Conservation (phyloP, 441 rosid species). For the Euphorbia schlechtendalii region DNA sequence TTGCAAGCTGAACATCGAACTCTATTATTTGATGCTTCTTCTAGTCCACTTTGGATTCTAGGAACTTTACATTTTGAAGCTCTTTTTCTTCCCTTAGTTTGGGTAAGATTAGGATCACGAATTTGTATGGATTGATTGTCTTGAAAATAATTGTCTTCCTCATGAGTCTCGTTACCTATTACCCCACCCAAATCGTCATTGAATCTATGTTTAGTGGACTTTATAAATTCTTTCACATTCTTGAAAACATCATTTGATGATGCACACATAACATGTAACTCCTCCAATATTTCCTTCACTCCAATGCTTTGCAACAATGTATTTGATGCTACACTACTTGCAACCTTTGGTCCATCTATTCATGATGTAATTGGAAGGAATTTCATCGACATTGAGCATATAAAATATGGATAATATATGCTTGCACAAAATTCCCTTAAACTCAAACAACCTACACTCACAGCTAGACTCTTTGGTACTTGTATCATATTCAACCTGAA, state of each 20-base stretch:
- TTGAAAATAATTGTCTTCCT: too few species aligned
- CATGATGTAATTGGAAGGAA: too few species aligned
- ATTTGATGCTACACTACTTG: neutral
- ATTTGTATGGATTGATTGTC: neutral
- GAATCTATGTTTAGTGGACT: too few species aligned
- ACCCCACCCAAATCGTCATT: too few species aligned
- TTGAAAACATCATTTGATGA: neutral
- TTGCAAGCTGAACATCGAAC: neutral
- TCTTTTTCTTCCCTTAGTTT: neutral
- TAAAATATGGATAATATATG: neutral
- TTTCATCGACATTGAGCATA: neutral
- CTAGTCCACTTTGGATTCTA: neutral
- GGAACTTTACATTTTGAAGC: neutral
- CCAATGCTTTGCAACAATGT: neutral
- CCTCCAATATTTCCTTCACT: neutral
- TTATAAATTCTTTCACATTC: too few species aligned
- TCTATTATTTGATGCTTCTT: neutral
- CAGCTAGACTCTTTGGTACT: neutral
- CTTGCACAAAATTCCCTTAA: neutral
- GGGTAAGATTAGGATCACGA: neutral
- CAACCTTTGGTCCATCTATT: neutral
- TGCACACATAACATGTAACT: neutral
- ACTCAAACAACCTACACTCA: neutral
- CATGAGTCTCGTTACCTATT: neutral
- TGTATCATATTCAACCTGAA: neutral